Conservation (phyloP, 1,139 yeast species). For the Geotrichum citri-aurantii region DNA sequence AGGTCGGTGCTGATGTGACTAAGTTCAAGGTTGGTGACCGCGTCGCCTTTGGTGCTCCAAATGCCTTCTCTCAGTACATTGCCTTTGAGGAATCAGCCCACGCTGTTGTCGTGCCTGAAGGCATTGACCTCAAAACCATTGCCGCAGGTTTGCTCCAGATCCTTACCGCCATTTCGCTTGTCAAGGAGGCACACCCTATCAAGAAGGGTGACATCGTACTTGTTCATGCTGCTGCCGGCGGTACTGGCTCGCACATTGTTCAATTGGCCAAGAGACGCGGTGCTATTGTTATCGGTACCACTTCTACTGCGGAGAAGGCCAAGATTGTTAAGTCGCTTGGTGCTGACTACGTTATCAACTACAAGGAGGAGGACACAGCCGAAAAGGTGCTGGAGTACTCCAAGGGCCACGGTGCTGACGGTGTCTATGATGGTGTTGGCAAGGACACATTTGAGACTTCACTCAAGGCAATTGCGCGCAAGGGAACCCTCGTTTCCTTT, state of each 20-base stretch:
- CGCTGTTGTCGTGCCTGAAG: constrained; percentile 47
- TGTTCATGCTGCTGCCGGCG: constrained; percentile 94
- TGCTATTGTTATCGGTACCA: constrained; percentile 78
- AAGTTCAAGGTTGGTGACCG: constrained; percentile 63
- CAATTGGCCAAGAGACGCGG: constrained; percentile 61
- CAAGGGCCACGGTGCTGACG: constrained; percentile 64
- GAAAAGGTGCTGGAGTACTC: constrained; percentile 62
- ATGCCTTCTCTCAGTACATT: constrained; percentile 69
- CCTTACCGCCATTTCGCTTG: constrained; percentile 68
- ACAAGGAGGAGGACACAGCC: constrained; percentile 51
- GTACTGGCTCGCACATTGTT: constrained; percentile 67
- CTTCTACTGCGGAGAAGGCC: constrained; percentile 58
- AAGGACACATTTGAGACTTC: constrained; percentile 68
- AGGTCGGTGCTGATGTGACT: constrained; percentile 56
- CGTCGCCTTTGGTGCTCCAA: constrained; percentile 49
- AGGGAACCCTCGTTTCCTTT: constrained; percentile 68
- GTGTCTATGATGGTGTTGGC: constrained; percentile 76
- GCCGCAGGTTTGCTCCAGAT: constrained; percentile 68
- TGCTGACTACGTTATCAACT: constrained; percentile 67
- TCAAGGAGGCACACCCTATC: constrained; percentile 59
- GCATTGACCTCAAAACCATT: constrained; percentile 45
- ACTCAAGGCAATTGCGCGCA: constrained; percentile 54
- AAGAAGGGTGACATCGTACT: constrained; percentile 62
- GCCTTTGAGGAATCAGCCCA: constrained; percentile 35
- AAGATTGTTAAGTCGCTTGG: constrained; percentile 57